These are phyloP conservation scores for Saccharomyces hybrid DNA, from an alignment of 1,139 yeast species.

Conservation along the genomic window DNA sequence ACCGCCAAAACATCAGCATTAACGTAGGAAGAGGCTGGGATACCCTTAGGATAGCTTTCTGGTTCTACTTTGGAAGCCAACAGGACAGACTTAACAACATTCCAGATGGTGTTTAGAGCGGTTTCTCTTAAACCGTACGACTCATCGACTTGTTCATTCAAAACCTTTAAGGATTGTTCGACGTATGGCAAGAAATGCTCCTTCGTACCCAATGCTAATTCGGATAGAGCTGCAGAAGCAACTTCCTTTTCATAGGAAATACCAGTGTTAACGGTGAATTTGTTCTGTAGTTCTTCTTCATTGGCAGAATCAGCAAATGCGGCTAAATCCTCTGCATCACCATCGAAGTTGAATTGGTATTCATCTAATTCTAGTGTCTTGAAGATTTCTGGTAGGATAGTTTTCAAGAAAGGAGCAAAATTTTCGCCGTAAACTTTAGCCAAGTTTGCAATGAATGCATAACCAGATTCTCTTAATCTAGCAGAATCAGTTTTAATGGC, in stretches of 20 bases:
- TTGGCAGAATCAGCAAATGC: conserved; percentile 32
- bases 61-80: conserved; percentile 49
- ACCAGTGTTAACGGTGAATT: conserved; percentile 85
- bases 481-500: conserved; percentile 73
- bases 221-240: conserved; percentile 89
- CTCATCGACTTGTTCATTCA: conserved; percentile 70
- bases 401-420: conserved; percentile 77
- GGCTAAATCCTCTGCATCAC: conserved; percentile 37
- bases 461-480: conserved; percentile 89
- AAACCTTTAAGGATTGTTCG: conserved; percentile 58
- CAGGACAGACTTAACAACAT: conserved; percentile 61
- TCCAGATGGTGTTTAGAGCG: conserved; percentile 78
- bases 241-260: conserved; percentile 94
- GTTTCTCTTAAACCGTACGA: conserved; percentile 91
- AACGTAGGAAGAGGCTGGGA: conserved; percentile 56
- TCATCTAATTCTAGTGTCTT: conserved; percentile 80
- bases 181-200: conserved; percentile 72
- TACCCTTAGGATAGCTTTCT: conserved; percentile 61
- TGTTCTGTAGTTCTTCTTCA: conserved; percentile 55
- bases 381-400: conserved; percentile 76
- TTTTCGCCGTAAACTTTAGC: conserved; percentile 92
- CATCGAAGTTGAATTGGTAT: conserved; percentile 43
- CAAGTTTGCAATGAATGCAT: conserved; percentile 89
- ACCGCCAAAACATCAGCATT: conserved; percentile 52
- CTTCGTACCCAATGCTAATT: conserved; percentile 81